Evolutionary conservation across 129 eudicot species (phyloP).

Genomic region (Flaveria brownii): DNA sequence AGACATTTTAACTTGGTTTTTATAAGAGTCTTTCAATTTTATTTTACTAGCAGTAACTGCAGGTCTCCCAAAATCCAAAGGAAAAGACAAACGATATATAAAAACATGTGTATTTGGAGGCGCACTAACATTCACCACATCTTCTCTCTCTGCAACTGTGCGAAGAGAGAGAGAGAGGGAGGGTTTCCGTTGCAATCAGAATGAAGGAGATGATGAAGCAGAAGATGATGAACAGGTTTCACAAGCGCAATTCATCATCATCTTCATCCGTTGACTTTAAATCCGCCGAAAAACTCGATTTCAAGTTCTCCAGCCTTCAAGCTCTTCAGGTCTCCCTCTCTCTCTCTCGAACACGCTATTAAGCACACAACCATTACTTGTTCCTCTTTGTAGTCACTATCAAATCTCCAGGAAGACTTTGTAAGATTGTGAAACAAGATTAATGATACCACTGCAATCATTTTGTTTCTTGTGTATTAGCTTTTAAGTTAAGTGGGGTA

Average conservation of each 20-base stretch:
- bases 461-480: not conserved
- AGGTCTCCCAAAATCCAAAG: slow-evolving; percentile 16
- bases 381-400: not conserved
- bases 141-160: slow-evolving; percentile 13
- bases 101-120: slow-evolving; percentile 13
- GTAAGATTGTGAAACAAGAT: slow-evolving; percentile 8
- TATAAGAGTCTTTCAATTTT: no score
- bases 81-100: slow-evolving; percentile 26
- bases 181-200: not conserved
- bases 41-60: not conserved
- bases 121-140: slow-evolving; percentile 1
- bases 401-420: not conserved
- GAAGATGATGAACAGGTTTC: slow-evolving; percentile 53
- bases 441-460: not conserved
- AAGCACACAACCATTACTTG: not conserved
- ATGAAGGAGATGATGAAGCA: slow-evolving; percentile 52
- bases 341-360: not conserved
- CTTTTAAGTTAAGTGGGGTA: not conserved
- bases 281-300: slow-evolving; percentile 48
- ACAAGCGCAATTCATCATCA: slow-evolving; percentile 40
- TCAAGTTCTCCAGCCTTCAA: slow-evolving; percentile 64
- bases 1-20: no score
- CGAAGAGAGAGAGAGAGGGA: not conserved
- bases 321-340: slow-evolving; percentile 50
- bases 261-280: slow-evolving; percentile 44